Percentiles rank a stretch among this genome's conserved stretches.
Evolutionary conservation across 2,329 filamentous ascomycete species (phyloP).

Genomic region (Apiospora pterosperma): DNA sequence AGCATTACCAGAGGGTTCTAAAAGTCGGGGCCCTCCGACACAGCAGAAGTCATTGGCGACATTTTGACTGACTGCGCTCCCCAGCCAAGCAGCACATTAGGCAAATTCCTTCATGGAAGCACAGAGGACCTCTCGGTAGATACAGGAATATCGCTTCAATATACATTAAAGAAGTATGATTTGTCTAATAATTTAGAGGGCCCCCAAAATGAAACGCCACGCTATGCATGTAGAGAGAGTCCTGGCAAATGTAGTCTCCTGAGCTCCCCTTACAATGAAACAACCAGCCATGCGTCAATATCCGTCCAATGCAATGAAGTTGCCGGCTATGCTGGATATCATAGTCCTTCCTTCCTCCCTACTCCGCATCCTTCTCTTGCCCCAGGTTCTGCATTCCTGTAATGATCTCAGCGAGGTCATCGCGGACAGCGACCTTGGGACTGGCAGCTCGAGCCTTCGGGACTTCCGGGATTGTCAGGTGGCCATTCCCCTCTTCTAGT

Average conservation of each 20-base stretch:
- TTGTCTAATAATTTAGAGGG: background rate
- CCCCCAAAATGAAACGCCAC: background rate
- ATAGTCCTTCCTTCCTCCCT: background rate
- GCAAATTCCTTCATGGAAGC: background rate
- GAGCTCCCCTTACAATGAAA: background rate
- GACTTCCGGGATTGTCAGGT: background rate
- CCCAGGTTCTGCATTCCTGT: slow-evolving; percentile 55
- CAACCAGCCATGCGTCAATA: background rate
- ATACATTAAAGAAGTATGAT: background rate
- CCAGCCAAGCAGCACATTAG: background rate
- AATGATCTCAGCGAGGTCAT: slow-evolving; percentile 54
- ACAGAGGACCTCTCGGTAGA: background rate
- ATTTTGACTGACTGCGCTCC: background rate
- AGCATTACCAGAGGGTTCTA: background rate
- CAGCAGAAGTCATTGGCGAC: background rate
- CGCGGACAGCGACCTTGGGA: slow-evolving; percentile 31
- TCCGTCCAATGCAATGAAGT: background rate
- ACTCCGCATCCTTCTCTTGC: slow-evolving; percentile 33
- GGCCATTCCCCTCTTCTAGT: slow-evolving; percentile 9
- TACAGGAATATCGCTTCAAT: background rate
- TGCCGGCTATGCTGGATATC: slow-evolving; percentile 3
- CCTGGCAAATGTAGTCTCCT: background rate
- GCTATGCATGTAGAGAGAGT: background rate
- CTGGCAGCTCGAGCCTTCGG: slow-evolving; percentile 6
- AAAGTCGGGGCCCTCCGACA: background rate